Evolutionary conservation across 768 basidiomycete genomes (phyloP).

Genomic region (Inosperma sp.): DNA sequence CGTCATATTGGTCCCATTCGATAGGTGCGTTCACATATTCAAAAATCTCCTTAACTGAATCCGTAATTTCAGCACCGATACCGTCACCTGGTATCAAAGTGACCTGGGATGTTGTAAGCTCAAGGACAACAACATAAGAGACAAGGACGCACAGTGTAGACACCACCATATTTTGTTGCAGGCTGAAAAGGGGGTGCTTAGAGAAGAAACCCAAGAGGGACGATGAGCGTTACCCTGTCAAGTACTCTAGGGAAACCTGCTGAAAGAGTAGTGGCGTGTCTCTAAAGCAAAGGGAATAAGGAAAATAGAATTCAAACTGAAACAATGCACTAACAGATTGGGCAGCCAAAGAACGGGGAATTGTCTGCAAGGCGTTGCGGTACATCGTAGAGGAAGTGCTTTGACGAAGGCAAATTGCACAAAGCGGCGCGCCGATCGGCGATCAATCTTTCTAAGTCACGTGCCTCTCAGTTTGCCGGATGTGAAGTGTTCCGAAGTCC

Average conservation of each 20-base stretch:
- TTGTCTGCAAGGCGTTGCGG: conserved; percentile 1
- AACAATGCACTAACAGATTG: conserved; percentile 1
- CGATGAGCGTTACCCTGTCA: conserved; percentile 47
- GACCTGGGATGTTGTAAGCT: conserved; percentile 51
- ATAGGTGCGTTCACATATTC: conserved; percentile 97
- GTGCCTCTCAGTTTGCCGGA: no score
- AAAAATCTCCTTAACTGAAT: conserved; percentile 99
- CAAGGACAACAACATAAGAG: conserved; percentile 8
- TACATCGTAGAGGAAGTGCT: not conserved
- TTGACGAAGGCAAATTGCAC: no score
- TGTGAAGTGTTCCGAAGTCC: no score
- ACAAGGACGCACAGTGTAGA: conserved; percentile 67
- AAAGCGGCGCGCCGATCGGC: no score
- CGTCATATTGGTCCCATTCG: conserved; percentile 98
- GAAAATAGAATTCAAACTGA: not conserved
- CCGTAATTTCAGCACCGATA: conserved; percentile 94
- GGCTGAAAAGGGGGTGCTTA: conserved; percentile 41
- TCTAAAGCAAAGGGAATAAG: not conserved
- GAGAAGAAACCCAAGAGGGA: conserved; percentile 12
- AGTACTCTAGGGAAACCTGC: conserved; percentile 68
- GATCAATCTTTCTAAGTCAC: no score
- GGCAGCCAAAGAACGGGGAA: conserved; percentile 5
- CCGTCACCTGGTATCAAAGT: conserved; percentile 98
- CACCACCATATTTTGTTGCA: conserved; percentile 87
- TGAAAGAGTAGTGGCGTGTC: conserved; percentile 13